Evolutionary conservation across 2,329 filamentous ascomycete species (phyloP).

Genomic region (Chaetomium sp.): DNA sequence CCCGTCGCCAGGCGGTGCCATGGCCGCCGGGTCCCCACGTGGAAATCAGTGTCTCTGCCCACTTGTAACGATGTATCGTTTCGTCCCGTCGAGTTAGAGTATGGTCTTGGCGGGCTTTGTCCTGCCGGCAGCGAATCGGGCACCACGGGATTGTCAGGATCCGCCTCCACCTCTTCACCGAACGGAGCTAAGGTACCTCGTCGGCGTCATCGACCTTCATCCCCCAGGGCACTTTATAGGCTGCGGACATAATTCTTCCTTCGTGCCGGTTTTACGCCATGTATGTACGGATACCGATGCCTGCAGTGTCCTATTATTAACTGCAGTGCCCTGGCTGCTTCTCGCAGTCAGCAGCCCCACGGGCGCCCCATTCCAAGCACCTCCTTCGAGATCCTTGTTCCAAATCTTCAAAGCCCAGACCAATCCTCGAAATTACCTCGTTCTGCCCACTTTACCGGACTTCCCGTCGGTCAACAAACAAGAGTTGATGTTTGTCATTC

Average conservation of each 20-base stretch:
- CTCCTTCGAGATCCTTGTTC: constrained; percentile 12
- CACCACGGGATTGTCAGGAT: neutral
- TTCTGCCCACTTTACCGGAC: constrained; percentile 10
- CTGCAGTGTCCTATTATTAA: no score
- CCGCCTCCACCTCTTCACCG: neutral
- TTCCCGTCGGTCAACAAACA: constrained; percentile 11
- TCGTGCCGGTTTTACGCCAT: no score
- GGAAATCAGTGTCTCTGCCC: constrained; percentile 13
- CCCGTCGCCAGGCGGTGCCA: constrained; percentile 1
- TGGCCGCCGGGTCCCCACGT: constrained; percentile 21
- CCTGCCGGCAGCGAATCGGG: constrained; percentile 1
- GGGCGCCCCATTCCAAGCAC: neutral
- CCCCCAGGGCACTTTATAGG: no score
- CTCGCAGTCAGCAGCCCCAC: neutral
- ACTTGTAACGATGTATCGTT: neutral
- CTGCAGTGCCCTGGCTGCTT: neutral
- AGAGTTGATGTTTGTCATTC: neutral
- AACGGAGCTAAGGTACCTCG: no score
- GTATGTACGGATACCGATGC: no score
- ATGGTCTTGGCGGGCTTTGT: neutral
- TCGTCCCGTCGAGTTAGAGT: constrained; percentile 4
- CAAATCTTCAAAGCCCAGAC: neutral
- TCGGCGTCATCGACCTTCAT: no score
- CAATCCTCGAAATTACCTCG: constrained; percentile 14
- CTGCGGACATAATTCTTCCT: no score